phyloP scores from a whole-genome alignment of 805 yeast genomes.

The Cyberlindnera meyerae region DNA sequence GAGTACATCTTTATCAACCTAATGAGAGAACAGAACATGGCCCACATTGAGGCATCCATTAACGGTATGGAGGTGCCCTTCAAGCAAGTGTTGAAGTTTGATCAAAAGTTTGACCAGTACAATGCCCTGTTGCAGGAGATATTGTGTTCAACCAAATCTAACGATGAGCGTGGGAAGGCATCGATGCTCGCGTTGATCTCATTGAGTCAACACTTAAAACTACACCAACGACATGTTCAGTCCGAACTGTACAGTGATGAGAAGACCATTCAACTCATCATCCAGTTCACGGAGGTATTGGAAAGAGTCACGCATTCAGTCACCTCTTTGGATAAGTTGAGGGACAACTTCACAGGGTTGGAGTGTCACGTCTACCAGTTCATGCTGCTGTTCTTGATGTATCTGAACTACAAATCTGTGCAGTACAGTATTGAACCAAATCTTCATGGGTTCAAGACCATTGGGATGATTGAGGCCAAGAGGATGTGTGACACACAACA shows the following conservation, averaged over 20 bases:
- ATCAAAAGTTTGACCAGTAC: slow-evolving; percentile 13
- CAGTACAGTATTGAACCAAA: slow-evolving; percentile 4
- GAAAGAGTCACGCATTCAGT: not conserved
- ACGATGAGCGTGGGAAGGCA: slow-evolving; percentile 1
- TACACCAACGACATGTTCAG: slow-evolving; percentile 17
- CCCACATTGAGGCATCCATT: slow-evolving; percentile 12
- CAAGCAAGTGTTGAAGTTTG: slow-evolving; percentile 10
- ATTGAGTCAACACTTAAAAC: slow-evolving; percentile 14
- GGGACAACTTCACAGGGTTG: slow-evolving; percentile 13
- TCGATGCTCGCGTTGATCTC: slow-evolving; percentile 9
- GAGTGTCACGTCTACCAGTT: slow-evolving; percentile 22
- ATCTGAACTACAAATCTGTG: slow-evolving; percentile 19
- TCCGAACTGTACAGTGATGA: slow-evolving; percentile 12
- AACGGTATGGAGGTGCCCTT: slow-evolving; percentile 3
- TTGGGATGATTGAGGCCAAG: too few species aligned
- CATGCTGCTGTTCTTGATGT: slow-evolving; percentile 19
- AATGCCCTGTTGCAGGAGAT: slow-evolving; percentile 1
- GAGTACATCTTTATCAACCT: slow-evolving; percentile 18
- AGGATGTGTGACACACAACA: too few species aligned
- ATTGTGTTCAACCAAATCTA: too few species aligned
- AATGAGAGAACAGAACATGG: slow-evolving; percentile 16
- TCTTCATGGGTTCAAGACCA: not conserved
- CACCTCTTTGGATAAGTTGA: slow-evolving; percentile 3
- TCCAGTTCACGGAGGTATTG: slow-evolving; percentile 2
- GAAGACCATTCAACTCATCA: slow-evolving; percentile 11